Evolutionary conservation across 352 stramenopile species (phyloP), one percentile per base, ranked within the genome.

Genomic region (Phytophthora megakarya): DNA sequence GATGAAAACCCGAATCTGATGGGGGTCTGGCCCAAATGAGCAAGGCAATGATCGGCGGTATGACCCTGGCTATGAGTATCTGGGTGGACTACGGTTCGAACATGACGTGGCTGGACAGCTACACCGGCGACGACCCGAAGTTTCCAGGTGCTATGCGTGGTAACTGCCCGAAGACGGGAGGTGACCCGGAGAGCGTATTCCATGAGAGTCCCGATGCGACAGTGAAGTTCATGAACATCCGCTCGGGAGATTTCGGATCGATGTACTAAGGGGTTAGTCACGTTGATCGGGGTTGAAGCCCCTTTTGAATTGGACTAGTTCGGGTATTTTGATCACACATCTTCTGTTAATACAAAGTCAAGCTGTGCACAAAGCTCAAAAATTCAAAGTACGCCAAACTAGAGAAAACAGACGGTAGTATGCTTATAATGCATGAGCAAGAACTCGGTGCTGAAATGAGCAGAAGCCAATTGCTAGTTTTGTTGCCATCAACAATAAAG

Each of bases 201-300:
- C 26, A 58, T 11, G 51, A 75, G 47, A 42, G 60, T 15, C 72
- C 76, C 1, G 67, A 84, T 33, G 78, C 81, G 10, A 76, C 58
- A 0, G 70, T 87, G n/a, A 77, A 70, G 55, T 90, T 80, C 62
- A 75, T 67, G 63, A 86, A 87, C 65, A 84, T 90, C 22, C 72
- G 75, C 11, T 63, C 76, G 10, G 81, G 78, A 32, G 74, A 86
- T 33, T 76, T 90, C 15, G 75, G 65, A 25, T 78, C 78, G 12
- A 84, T 75, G 25, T 68, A 68, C 44, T 68, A 63, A n/a, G n/a
- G n/a, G n/a, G n/a, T n/a, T n/a, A n/a, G n/a, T n/a, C n/a, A n/a
- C n/a, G n/a, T n/a, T n/a, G n/a, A n/a, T n/a, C n/a, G n/a, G n/a
- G n/a, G n/a, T n/a, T n/a, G n/a, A n/a, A n/a, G n/a, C n/a, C n/a